phyloP scores from a whole-genome alignment of 1,284 basidiomycete genomes.

The Pyrrhoderma noxium region DNA sequence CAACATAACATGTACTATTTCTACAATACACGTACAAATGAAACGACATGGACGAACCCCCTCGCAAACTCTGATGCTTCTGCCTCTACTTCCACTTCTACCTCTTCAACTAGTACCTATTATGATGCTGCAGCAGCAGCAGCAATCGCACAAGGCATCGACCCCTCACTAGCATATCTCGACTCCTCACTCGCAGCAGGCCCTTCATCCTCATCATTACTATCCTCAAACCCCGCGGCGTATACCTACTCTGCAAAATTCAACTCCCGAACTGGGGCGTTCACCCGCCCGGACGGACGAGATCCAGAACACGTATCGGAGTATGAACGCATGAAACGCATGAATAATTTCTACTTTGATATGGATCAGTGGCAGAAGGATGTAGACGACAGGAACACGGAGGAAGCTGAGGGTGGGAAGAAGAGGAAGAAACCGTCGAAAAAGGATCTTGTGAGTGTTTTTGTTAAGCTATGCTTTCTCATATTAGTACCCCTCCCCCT shows the following conservation, averaged over 20 bases:
- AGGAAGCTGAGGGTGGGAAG: constrained; percentile 46
- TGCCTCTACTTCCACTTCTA: constrained; percentile 20
- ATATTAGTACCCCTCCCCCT: neutral
- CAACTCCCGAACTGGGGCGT: constrained; percentile 79
- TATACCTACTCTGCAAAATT: constrained; percentile 66
- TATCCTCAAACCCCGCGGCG: constrained; percentile 35
- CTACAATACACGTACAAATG: constrained; percentile 70
- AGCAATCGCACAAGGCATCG: constrained; percentile 71
- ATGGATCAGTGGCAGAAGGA: constrained; percentile 76
- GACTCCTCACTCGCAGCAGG: constrained; percentile 61
- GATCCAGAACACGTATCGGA: constrained; percentile 75
- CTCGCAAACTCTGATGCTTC: constrained; percentile 31
- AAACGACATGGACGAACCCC: constrained; percentile 88
- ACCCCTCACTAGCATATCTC: constrained; percentile 76
- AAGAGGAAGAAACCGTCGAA: constrained; percentile 71
- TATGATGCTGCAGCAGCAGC: constrained; percentile 47
- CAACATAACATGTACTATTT: constrained; percentile 85
- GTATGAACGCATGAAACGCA: constrained; percentile 76
- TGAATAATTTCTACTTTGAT: constrained; percentile 87
- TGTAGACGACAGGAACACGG: constrained; percentile 48
- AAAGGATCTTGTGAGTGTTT: constrained; percentile 72
- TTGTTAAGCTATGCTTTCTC: neutral
- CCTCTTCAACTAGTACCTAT: constrained; percentile 27
- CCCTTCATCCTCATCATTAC: too few species aligned
- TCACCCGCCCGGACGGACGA: constrained; percentile 57